Percentiles rank a stretch among this genome's conserved stretches.
Conservation (phyloP, 257 asterid genomes). For the Nicotiana paniculata region DNA sequence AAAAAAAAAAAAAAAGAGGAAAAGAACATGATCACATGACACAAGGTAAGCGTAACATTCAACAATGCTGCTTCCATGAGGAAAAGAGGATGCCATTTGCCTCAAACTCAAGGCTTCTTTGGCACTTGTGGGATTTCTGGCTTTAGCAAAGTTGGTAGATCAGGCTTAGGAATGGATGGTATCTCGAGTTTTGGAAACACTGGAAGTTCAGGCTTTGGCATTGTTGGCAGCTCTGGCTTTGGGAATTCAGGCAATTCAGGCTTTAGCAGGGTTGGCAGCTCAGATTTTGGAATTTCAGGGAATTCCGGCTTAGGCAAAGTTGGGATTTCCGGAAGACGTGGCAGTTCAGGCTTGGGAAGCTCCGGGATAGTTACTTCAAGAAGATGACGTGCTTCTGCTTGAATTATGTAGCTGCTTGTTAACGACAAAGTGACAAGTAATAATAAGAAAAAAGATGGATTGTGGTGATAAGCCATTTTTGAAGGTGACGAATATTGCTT, state of each 20-base stretch:
- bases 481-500: neutral
- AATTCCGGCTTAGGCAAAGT: conserved; percentile 10
- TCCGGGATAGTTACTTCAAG: neutral
- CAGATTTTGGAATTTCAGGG: conserved; percentile 13
- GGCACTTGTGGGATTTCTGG: no score
- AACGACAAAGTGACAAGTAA: neutral
- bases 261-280: conserved; percentile 22
- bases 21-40: neutral
- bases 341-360: neutral
- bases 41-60: no score
- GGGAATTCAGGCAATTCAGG: conserved; percentile 17
- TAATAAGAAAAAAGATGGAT: neutral
- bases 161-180: neutral
- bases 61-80: no score
- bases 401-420: neutral
- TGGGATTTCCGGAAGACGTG: neutral
- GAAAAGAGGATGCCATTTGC: no score
- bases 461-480: neutral
- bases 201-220: neutral
- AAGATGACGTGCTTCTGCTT: neutral
- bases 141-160: no score
- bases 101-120: no score
- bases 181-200: neutral
- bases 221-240: neutral
- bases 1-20: no score